Percentiles rank a stretch among this genome's conserved stretches.
These are phyloP conservation scores for Plasmodium reichenowi DNA, from an alignment of 169 alveolate genomes.

Conservation along the genomic window DNA sequence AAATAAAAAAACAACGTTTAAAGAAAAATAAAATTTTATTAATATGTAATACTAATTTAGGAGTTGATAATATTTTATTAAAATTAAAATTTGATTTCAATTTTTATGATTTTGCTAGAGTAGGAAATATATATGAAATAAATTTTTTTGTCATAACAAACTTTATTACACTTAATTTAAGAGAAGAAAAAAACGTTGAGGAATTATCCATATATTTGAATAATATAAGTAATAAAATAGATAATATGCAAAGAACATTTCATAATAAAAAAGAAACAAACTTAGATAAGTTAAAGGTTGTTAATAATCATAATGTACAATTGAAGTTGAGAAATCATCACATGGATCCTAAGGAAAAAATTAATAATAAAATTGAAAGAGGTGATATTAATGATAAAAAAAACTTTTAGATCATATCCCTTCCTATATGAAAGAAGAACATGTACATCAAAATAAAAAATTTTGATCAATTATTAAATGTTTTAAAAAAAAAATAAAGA, in stretches of 20 bases:
- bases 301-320: background rate
- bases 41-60: slow-evolving; percentile 58
- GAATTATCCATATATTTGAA: slow-evolving; percentile 18
- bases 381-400: background rate
- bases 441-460: slow-evolving; percentile 37
- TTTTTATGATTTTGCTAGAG: slow-evolving; percentile 55
- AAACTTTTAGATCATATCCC: background rate
- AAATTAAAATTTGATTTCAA: slow-evolving; percentile 50
- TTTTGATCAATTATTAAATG: background rate
- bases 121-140: slow-evolving; percentile 43
- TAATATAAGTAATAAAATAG: background rate
- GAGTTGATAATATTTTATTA: slow-evolving; percentile 40
- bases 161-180: slow-evolving; percentile 33
- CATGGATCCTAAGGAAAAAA: background rate
- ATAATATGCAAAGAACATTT: background rate
- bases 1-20: background rate
- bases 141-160: slow-evolving; percentile 47
- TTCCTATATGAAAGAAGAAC: background rate
- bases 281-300: background rate
- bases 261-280: background rate
- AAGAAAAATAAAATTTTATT: slow-evolving; percentile 25
- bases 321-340: background rate
- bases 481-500: slow-evolving; percentile 27
- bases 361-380: background rate
- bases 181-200: slow-evolving; percentile 11